A percentile compares a stretch with the other conserved stretches of the same genome.
phyloP scores from a whole-genome alignment of 306 rosid genomes.

The Casuarina equisetifolia region DNA sequence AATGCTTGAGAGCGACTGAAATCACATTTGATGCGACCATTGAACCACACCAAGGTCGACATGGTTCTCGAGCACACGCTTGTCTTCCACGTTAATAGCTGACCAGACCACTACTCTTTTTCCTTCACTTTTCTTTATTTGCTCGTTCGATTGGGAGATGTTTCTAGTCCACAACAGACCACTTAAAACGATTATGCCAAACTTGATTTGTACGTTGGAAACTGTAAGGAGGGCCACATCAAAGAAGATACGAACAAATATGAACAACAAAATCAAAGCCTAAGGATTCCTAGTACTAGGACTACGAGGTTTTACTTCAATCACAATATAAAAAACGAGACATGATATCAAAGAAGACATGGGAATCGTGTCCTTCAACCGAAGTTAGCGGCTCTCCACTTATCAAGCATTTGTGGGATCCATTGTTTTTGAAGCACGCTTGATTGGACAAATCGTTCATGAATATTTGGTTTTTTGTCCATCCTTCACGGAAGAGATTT shows the following conservation, averaged over 20 bases:
- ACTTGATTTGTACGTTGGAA: background rate
- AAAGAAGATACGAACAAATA: background rate
- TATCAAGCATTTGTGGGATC: too few species aligned
- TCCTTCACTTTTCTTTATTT: background rate
- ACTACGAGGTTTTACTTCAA: too few species aligned
- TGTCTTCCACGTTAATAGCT: background rate
- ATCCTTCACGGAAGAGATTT: too few species aligned
- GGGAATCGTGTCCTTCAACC: background rate
- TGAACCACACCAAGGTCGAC: background rate
- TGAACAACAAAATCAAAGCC: background rate
- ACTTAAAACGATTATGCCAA: background rate
- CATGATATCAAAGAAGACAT: background rate
- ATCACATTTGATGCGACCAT: background rate
- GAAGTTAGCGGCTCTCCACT: background rate
- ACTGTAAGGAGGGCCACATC: background rate
- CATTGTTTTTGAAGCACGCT: too few species aligned
- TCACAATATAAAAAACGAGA: background rate
- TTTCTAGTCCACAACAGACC: background rate
- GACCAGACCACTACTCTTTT: too few species aligned
- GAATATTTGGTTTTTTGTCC: too few species aligned
- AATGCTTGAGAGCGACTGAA: background rate
- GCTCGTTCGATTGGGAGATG: too few species aligned
- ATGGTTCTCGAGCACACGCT: background rate
- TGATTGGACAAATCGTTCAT: too few species aligned
- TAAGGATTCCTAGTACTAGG: background rate